Base-by-base conservation (phyloP, 2,329 filamentous ascomycete genomes). In the Colletotrichum tofieldiae region DNA sequence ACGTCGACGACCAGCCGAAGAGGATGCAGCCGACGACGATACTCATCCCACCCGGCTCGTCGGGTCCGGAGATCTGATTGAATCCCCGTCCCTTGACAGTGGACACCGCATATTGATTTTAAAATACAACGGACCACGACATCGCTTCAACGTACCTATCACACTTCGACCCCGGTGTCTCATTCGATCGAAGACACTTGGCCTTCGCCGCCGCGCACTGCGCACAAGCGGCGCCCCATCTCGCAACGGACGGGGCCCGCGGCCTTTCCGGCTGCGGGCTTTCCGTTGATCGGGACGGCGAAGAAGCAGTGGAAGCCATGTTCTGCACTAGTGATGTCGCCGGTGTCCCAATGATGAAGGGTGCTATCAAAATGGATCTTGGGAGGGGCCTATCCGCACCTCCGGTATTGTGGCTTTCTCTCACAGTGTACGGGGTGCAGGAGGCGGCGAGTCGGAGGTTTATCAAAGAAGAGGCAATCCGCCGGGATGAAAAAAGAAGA, bases 171-270 rank as follows among this genome's bases (percentile, higher is more conserved):
- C 80, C 81, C 0, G 77, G 74, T 2, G 75, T 5, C 78, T 75
- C 47, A 67, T 82, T 83, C 8, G 84, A 82, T 11, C 85, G 83
- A 55, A 87, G 82, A 72, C 86, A 88, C 73, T 87, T 87, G 9
- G 86, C 85, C 74, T 88, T 88, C 41, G 86, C 84, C 16, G 82
- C 79, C 8, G 86, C 85, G 74, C 86, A 88, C 1, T 84, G 79
- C 6, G 84, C 80, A 61, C 86, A 88, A 1, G 86, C 86, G 5
- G 85, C 85, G 20, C 86, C 86, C 86, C 86, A 88, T 85, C n/a
- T 32, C 23, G 60, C 66, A 32, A 64, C 35, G 18, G 66, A 5
- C 14, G 60, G 45, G 3, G 20, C 23, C 32, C 60, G 66, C 2
- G 65, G 43, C 11, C 37, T 52, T 29, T 63, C 69, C 18, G 65